A percentile compares a stretch with the other conserved stretches of the same genome.
phyloP scores from a whole-genome alignment of 2,329 filamentous ascomycete species.

The Nothomitra cinnamomea region DNA sequence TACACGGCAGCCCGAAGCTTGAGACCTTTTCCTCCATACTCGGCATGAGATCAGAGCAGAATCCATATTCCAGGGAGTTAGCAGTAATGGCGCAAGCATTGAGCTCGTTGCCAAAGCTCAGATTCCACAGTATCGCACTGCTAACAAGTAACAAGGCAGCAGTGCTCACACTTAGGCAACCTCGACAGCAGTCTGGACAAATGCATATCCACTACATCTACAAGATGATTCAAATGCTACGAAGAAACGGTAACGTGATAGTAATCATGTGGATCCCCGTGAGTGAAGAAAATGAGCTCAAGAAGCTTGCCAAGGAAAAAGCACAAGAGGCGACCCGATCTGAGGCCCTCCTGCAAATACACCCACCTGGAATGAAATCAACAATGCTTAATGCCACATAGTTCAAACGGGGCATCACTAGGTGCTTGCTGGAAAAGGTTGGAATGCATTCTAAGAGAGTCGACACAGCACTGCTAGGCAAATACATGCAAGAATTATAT shows the following conservation, averaged over 20 bases:
- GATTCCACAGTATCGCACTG: conserved; percentile 12
- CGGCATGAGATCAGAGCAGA: conserved; percentile 14
- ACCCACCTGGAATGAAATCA: conserved; percentile 5
- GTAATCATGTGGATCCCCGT: conserved; percentile 11
- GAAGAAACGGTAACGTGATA: conserved; percentile 12
- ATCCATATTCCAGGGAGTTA: conserved; percentile 14
- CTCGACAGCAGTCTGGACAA: no score
- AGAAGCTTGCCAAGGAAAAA: conserved; percentile 10
- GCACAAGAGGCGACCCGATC: conserved; percentile 12
- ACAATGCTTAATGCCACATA: conserved; percentile 17
- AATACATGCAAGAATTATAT: no score
- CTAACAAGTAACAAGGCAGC: conserved; percentile 16
- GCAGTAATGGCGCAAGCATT: conserved; percentile 13
- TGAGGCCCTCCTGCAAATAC: conserved; percentile 14
- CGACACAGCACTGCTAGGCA: no score
- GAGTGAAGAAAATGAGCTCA: conserved; percentile 1
- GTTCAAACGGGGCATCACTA: conserved; percentile 16
- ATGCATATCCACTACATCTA: conserved; percentile 13
- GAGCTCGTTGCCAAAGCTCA: conserved; percentile 10
- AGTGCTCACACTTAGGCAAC: no score
- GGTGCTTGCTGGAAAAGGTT: no score
- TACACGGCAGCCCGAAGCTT: no score
- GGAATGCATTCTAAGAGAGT: no score
- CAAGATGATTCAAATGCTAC: conserved; percentile 12
- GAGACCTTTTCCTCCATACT: no score